Conservation (phyloP, 2,329 filamentous ascomycete genomes). For the Phyllosticta paracitricarpa region DNA sequence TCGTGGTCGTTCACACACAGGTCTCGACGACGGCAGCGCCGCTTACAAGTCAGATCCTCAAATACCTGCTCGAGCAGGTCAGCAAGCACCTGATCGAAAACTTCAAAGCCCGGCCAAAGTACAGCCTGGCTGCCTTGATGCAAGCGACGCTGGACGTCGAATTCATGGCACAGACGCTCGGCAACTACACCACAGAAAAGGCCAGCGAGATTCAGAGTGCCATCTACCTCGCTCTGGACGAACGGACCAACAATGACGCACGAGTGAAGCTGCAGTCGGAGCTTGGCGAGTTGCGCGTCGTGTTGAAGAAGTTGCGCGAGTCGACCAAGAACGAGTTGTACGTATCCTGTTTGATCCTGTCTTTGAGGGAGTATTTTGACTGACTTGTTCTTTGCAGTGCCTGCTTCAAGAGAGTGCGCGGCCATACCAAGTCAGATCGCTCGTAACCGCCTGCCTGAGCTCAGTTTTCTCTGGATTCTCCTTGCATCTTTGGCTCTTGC, state of each 20-base stretch:
- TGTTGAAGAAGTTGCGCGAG: slow-evolving; percentile 56
- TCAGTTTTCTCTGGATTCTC: neutral
- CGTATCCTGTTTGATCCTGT: neutral
- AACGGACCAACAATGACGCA: slow-evolving; percentile 79
- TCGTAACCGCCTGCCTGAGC: neutral
- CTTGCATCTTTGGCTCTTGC: neutral
- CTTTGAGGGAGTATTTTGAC: neutral
- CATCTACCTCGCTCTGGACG: slow-evolving; percentile 86
- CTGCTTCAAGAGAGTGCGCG: slow-evolving; percentile 8
- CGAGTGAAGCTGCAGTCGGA: slow-evolving; percentile 72
- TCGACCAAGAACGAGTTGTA: slow-evolving; percentile 27
- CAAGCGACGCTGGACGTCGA: slow-evolving; percentile 96
- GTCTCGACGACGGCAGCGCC: slow-evolving; percentile 48
- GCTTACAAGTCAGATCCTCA: slow-evolving; percentile 71
- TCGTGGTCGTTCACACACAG: slow-evolving; percentile 88
- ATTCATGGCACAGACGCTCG: slow-evolving; percentile 89
- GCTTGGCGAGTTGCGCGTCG: slow-evolving; percentile 76
- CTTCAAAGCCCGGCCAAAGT: slow-evolving; percentile 56
- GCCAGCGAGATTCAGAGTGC: slow-evolving; percentile 74
- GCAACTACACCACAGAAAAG: slow-evolving; percentile 75
- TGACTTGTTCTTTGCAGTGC: slow-evolving; percentile 1
- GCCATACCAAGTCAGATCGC: slow-evolving; percentile 8
- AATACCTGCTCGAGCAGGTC: slow-evolving; percentile 74
- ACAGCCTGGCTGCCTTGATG: slow-evolving; percentile 75
- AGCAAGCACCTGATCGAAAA: slow-evolving; percentile 71